Evolutionary conservation across 257 asterid species (phyloP).

Genomic region (Ocimum tenuiflorum): DNA sequence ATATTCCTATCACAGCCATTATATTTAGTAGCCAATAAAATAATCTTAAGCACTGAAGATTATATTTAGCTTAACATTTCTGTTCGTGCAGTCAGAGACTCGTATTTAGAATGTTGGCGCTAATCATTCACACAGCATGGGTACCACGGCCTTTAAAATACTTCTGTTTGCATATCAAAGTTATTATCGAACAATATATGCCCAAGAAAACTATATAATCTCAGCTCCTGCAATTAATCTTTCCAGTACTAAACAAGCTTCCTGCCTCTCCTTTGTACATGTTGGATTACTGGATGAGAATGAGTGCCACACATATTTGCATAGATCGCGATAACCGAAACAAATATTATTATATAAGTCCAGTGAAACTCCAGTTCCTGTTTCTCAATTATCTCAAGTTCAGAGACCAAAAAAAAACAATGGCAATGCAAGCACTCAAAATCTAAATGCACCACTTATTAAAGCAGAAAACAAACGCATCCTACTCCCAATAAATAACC

Average conservation of each 20-base stretch:
- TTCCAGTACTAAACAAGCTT: neutral
- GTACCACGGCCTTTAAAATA: neutral
- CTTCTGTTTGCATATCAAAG: neutral
- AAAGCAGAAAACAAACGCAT: neutral
- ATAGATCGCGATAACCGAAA: too few species aligned
- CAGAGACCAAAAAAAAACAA: too few species aligned
- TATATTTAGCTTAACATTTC: neutral
- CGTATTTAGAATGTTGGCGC: neutral
- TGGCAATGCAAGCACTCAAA: too few species aligned
- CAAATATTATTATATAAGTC: too few species aligned
- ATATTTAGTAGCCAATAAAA: neutral
- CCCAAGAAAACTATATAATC: neutral
- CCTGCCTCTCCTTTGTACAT: neutral
- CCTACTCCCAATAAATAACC: neutral
- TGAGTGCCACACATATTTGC: neutral
- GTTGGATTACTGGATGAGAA: neutral
- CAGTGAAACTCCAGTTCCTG: too few species aligned
- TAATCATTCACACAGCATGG: constrained; percentile 1
- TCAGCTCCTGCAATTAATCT: neutral
- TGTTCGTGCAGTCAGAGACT: neutral
- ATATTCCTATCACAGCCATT: neutral
- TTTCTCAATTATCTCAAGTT: too few species aligned
- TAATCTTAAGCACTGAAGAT: neutral
- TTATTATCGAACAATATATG: neutral
- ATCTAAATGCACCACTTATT: neutral